Conservation (phyloP, 2,329 filamentous ascomycete genomes). For the Colletotrichum melonis region DNA sequence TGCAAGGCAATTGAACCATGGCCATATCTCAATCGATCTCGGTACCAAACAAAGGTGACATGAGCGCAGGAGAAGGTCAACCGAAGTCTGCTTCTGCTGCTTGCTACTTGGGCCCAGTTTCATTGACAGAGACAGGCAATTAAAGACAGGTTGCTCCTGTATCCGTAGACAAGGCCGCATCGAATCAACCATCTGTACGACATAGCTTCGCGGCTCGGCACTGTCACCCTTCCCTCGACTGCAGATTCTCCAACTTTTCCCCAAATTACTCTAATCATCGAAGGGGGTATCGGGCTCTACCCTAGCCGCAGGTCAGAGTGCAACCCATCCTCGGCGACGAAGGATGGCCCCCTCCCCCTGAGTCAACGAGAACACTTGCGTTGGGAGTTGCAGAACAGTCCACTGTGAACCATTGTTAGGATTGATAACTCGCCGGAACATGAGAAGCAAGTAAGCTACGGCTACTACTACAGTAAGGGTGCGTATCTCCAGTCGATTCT, state of each 20-base stretch:
- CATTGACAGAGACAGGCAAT: constrained; percentile 7
- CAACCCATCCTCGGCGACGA: constrained; percentile 19
- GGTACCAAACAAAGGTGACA: too few relatives aligned
- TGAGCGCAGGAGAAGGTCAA: too few relatives aligned
- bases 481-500: constrained; percentile 5
- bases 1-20: too few relatives aligned
- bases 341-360: constrained; percentile 15
- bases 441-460: background rate
- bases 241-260: constrained; percentile 34
- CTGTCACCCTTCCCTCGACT: constrained; percentile 17
- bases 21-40: background rate
- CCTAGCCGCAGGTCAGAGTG: constrained; percentile 28
- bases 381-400: constrained; percentile 3
- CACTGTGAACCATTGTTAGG: background rate
- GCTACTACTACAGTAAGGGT: background rate
- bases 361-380: background rate
- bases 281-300: background rate
- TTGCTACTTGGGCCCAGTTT: constrained; percentile 6
- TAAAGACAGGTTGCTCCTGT: constrained; percentile 13
- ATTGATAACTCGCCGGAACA: background rate
- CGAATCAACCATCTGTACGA: constrained; percentile 24
- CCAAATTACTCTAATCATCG: constrained; percentile 27
- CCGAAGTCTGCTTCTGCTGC: background rate
- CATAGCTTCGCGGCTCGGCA: constrained; percentile 31
- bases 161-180: background rate